Evolutionary conservation across 192 early-diverging fungal species (phyloP).

Genomic region (Lunasporangiospora selenospora): DNA sequence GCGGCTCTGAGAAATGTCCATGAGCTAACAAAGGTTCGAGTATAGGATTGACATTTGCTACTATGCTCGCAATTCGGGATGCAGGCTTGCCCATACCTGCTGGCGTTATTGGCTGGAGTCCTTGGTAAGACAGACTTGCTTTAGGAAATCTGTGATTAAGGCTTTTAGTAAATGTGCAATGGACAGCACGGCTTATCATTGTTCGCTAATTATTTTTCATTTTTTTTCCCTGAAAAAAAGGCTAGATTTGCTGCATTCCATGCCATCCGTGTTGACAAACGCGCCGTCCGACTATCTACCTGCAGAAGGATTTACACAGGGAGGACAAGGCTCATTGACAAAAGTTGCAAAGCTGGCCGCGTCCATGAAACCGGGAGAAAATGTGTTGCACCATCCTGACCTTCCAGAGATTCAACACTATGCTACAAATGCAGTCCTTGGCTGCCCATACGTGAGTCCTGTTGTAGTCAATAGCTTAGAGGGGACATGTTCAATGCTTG

Average conservation of each 20-base stretch:
- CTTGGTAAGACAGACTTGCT: slow-evolving; percentile 57
- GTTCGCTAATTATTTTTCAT: background rate
- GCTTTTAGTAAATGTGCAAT: slow-evolving; percentile 2
- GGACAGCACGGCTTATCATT: background rate
- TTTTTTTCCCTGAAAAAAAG: background rate
- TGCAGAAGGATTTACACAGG: slow-evolving; percentile 37
- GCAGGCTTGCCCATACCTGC: slow-evolving; percentile 61
- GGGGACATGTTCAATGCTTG: slow-evolving; percentile 48
- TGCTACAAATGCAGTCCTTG: slow-evolving; percentile 50
- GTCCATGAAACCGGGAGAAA: slow-evolving; percentile 4
- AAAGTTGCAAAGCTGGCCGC: slow-evolving; percentile 12
- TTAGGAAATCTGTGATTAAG: background rate
- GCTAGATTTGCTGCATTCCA: slow-evolving; percentile 57
- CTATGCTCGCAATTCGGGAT: slow-evolving; percentile 63
- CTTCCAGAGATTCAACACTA: slow-evolving; percentile 53
- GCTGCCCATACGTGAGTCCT: slow-evolving; percentile 54
- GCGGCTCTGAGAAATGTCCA: too few relatives aligned
- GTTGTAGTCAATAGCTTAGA: slow-evolving; percentile 45
- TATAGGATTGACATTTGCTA: slow-evolving; percentile 55
- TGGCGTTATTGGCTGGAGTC: slow-evolving; percentile 61
- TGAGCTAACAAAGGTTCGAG: slow-evolving; percentile 50
- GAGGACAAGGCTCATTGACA: slow-evolving; percentile 12
- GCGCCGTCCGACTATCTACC: slow-evolving; percentile 52
- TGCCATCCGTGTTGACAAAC: slow-evolving; percentile 48
- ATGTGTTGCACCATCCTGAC: slow-evolving; percentile 27